phyloP scores from a whole-genome alignment of 2,329 filamentous ascomycete genomes.

The Tolypocladium album region DNA sequence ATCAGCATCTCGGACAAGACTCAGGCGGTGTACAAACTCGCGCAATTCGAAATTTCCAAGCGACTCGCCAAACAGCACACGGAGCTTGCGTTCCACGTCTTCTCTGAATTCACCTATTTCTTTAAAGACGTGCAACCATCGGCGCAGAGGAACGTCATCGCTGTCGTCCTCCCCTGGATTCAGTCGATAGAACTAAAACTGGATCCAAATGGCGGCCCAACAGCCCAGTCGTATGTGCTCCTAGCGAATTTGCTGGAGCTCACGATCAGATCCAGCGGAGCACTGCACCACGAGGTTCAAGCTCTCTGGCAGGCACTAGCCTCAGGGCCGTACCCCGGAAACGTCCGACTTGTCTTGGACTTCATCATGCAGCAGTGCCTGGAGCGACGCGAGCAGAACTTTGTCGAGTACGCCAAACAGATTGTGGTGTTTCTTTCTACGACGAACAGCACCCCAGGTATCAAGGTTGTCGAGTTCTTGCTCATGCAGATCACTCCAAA shows the following conservation, averaged over 20 bases:
- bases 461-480: constrained; percentile 89
- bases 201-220: constrained; percentile 84
- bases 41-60: constrained; percentile 93
- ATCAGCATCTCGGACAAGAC: constrained; percentile 99
- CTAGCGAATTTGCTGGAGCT: constrained; percentile 93
- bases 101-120: constrained; percentile 89
- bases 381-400: constrained; percentile 92
- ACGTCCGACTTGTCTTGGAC: constrained; percentile 87
- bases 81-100: constrained; percentile 83
- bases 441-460: constrained; percentile 59
- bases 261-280: constrained; percentile 81
- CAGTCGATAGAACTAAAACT: constrained; percentile 87
- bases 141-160: constrained; percentile 86
- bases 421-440: constrained; percentile 94
- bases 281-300: constrained; percentile 91
- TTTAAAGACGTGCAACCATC: constrained; percentile 79
- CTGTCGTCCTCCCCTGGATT: constrained; percentile 91
- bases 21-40: constrained; percentile 92
- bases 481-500: constrained; percentile 85
- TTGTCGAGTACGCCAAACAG: constrained; percentile 95
- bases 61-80: constrained; percentile 79
- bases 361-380: constrained; percentile 93
- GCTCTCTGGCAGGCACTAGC: constrained; percentile 94
- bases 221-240: constrained; percentile 85
- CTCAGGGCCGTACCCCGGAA: constrained; percentile 83